Evolutionary conservation across 2,329 filamentous ascomycete genomes (phyloP).

Genomic region (Cladophialophora immunda): DNA sequence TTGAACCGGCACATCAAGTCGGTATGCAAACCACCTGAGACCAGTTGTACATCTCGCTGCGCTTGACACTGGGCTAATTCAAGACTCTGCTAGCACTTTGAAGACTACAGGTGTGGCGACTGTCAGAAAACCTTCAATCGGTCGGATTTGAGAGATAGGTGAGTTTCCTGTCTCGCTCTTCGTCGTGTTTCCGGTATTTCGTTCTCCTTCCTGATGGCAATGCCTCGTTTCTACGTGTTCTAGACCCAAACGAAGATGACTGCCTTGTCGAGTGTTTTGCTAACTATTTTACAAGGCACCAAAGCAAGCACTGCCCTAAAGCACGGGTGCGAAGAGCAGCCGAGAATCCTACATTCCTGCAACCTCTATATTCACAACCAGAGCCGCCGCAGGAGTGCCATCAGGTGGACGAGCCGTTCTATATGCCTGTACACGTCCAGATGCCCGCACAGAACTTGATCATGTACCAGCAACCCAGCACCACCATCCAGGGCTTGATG

Average conservation of each 20-base stretch:
- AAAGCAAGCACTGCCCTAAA: conserved; percentile 12
- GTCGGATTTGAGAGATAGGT: conserved; percentile 28
- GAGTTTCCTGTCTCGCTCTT: conserved; percentile 3
- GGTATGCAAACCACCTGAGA: conserved; percentile 9
- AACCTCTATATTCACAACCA: background rate
- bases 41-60: background rate
- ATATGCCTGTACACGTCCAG: background rate
- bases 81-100: background rate
- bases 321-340: conserved; percentile 1
- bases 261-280: background rate
- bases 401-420: background rate
- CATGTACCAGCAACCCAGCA: background rate
- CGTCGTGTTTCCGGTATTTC: background rate
- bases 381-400: background rate
- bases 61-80: background rate
- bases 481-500: background rate
- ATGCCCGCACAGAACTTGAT: background rate
- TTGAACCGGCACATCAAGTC: conserved; percentile 28
- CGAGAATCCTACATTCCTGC: background rate
- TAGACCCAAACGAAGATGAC: background rate
- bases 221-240: background rate
- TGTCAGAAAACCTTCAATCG: conserved; percentile 22
- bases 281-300: background rate
- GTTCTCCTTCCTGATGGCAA: background rate
- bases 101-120: conserved; percentile 11